Evolutionary conservation across 148 eudicot genomes (phyloP).

Genomic region (Camellia sinensis): DNA sequence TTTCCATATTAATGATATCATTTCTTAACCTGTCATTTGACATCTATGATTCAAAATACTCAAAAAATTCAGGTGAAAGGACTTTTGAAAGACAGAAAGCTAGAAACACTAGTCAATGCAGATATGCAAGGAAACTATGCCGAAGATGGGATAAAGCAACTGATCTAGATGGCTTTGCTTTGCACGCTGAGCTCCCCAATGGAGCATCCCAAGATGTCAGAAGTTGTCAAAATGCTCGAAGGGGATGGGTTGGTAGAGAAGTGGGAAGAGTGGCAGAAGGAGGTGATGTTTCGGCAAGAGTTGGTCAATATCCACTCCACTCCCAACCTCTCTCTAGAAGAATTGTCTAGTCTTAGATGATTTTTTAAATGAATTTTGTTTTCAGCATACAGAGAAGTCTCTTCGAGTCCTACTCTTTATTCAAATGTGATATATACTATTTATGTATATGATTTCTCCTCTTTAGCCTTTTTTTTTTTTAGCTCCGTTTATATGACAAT

Average conservation of each 20-base stretch:
- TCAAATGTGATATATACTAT: not conserved
- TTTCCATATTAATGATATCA: too few relatives aligned
- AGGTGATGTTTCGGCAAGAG: slow-evolving; percentile 42
- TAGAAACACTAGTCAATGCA: slow-evolving; percentile 46
- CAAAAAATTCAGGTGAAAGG: slow-evolving; percentile 45
- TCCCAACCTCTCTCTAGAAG: slow-evolving; percentile 44
- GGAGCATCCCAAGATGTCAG: slow-evolving; percentile 62
- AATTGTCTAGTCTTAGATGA: slow-evolving; percentile 61
- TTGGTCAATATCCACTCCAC: slow-evolving; percentile 36
- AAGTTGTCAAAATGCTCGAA: slow-evolving; percentile 61
- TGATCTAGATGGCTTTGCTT: slow-evolving; percentile 57
- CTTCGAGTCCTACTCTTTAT: not conserved
- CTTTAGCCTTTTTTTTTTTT: not conserved
- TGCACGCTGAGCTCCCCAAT: slow-evolving; percentile 50
- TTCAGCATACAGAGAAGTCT: not conserved
- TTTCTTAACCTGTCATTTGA: not conserved
- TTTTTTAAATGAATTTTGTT: not conserved
- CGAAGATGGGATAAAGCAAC: slow-evolving; percentile 48
- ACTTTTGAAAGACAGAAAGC: slow-evolving; percentile 49
- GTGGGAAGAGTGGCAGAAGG: slow-evolving; percentile 69
- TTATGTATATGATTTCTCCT: slow-evolving; percentile 26
- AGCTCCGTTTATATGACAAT: not conserved
- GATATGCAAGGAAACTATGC: slow-evolving; percentile 45
- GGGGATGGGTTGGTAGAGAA: slow-evolving; percentile 58
- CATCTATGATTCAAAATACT: not conserved